Conservation (phyloP, 2,329 filamentous ascomycete species). For the Stachybotrys chartarum region DNA sequence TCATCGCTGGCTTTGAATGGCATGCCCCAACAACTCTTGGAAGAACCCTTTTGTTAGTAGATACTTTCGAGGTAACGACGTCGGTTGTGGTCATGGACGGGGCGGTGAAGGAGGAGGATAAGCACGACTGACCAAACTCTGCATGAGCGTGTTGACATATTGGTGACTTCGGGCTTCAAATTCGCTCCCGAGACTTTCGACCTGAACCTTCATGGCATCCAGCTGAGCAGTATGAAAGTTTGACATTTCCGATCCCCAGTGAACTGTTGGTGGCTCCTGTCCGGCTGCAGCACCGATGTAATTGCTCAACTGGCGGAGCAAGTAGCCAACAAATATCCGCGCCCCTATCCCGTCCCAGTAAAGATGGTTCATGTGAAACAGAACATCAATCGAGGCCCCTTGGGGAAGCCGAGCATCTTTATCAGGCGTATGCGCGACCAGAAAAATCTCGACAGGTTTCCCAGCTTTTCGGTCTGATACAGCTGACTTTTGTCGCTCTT, state of each 20-base stretch:
- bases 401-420: neutral
- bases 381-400: constrained; percentile 1
- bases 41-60: neutral
- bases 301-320: constrained; percentile 1
- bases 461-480: neutral
- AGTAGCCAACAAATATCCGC: constrained; percentile 2
- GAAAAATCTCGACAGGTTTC: constrained; percentile 1
- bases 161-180: neutral
- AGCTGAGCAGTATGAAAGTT: neutral
- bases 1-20: constrained; percentile 1
- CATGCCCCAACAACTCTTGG: neutral
- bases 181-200: neutral
- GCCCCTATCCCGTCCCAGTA: constrained; percentile 5
- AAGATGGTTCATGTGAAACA: constrained; percentile 4
- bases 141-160: neutral
- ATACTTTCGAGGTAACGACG: too few species aligned
- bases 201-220: constrained; percentile 1
- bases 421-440: neutral
- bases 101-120: neutral
- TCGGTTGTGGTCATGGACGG: too few species aligned
- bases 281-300: neutral
- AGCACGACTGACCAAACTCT: neutral
- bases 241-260: neutral
- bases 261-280: neutral
- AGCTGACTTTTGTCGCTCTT: neutral